Evolutionary conservation across 495 filamentous ascomycete genomes (phyloP), one percentile per base, ranked within the genome.

Genomic region (Sphaerosporella brunnea): DNA sequence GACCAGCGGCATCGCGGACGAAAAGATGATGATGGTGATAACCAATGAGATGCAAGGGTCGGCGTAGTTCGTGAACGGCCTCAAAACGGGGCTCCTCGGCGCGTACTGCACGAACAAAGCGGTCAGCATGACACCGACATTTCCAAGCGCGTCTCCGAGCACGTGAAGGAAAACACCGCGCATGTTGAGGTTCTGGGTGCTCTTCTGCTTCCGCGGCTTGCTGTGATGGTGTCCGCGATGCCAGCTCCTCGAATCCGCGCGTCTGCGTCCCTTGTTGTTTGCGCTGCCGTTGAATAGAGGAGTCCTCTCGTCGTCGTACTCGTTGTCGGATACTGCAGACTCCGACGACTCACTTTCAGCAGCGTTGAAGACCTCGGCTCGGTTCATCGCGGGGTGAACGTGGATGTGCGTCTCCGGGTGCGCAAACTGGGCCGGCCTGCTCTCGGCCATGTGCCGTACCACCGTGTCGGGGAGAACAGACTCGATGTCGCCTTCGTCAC

Each of bases 131-230:
- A 99, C 90, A 51, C 92, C 90, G 44, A 99, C 77, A 53, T 99
- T 99, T 50, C 92, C 92, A 5, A 99, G 75, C 0, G 90, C 90
- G 64, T 99, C 90, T 16, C 90, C 90, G 64, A 95, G 73, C 26
- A 97, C 90, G 58, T 97, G 90, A 4, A 97, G 73, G 63, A 97
- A 79, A 64, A 97, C 88, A 53, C 88, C 90, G 23, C 84, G 83
- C 90, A 97, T 96, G 65, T 93, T 93, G 62, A 96, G 81, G 55
- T 96, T 90, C 25, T 66, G 72, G 58, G 95, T 87, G 15, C 66
- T 77, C 19, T 64, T 66, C 34, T 70, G 64, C 2, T 78, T 70
- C 53, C 77, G 79, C 0, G 85, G 80, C 43, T 86, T 75, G 47
- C 73, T 78, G 62, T 97, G 90, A 52, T 86, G 81, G 65, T 97